phyloP scores from a whole-genome alignment of 192 early-diverging fungal genomes.

The Entomortierella parvispora region DNA sequence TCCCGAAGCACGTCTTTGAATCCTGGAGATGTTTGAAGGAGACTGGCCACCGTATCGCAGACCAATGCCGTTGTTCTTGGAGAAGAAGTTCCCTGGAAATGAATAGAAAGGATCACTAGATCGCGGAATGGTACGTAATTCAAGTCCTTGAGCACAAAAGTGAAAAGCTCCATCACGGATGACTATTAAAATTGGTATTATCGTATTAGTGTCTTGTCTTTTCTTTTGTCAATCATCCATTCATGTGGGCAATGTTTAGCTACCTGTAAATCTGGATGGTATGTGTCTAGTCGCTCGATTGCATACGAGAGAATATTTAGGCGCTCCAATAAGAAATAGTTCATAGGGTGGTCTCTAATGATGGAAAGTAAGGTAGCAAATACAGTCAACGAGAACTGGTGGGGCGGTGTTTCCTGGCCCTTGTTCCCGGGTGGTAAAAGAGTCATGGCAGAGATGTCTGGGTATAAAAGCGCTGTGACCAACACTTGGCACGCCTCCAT shows the following conservation, averaged over 20 bases:
- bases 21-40: conserved; percentile 57
- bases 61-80: conserved; percentile 59
- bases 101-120: conserved; percentile 60
- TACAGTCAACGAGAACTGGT: conserved; percentile 40
- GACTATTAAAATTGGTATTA: conserved; percentile 39
- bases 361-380: conserved; percentile 48
- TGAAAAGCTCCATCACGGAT: conserved; percentile 61
- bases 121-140: conserved; percentile 74
- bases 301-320: conserved; percentile 61
- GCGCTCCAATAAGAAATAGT: conserved; percentile 66
- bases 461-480: conserved; percentile 54
- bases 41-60: conserved; percentile 51
- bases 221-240: too few species aligned
- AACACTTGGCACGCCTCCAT: conserved; percentile 60
- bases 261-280: conserved; percentile 57
- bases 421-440: conserved; percentile 29
- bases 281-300: conserved; percentile 63
- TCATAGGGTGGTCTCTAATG: conserved; percentile 62
- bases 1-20: conserved; percentile 68
- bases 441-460: conserved; percentile 38
- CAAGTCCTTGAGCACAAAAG: conserved; percentile 64
- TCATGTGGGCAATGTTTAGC: neutral
- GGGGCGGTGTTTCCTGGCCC: conserved; percentile 26
- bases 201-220: too few species aligned
- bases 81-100: conserved; percentile 65